These are phyloP conservation scores for Chaetomium olivaceum DNA, from an alignment of 2,329 filamentous ascomycete species.

Conservation along the genomic window DNA sequence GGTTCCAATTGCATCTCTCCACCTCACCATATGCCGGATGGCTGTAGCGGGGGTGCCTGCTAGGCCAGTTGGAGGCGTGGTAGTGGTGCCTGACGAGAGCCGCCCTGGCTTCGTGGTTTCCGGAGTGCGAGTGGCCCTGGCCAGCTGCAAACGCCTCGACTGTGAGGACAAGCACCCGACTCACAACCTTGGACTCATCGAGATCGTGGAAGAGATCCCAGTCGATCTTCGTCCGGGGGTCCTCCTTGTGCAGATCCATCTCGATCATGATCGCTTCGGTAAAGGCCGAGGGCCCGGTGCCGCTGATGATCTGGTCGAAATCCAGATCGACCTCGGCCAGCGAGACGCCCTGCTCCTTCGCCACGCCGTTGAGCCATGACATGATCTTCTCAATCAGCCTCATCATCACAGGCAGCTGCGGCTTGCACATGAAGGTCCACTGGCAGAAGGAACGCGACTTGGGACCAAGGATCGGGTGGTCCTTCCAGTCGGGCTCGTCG, in stretches of 20 bases:
- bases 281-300: constrained; percentile 72
- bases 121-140: constrained; percentile 71
- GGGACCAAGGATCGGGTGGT: constrained; percentile 65
- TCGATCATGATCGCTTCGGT: constrained; percentile 64
- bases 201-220: constrained; percentile 69
- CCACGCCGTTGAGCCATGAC: constrained; percentile 62
- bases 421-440: constrained; percentile 74
- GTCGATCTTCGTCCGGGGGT: constrained; percentile 47
- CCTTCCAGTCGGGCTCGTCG: constrained; percentile 64
- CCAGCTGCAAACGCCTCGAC: constrained; percentile 73
- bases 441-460: constrained; percentile 73
- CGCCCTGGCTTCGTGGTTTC: constrained; percentile 65
- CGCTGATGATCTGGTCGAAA: constrained; percentile 71
- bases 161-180: constrained; percentile 65
- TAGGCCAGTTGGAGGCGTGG: constrained; percentile 72
- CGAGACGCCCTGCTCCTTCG: constrained; percentile 57
- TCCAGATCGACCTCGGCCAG: constrained; percentile 64
- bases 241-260: constrained; percentile 53
- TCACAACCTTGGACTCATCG: constrained; percentile 64
- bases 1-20: constrained; percentile 69
- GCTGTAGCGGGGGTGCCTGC: constrained; percentile 63
- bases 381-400: constrained; percentile 68
- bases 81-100: constrained; percentile 74
- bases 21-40: constrained; percentile 71
- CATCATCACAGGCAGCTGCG: constrained; percentile 67